A percentile compares a stretch with the other conserved stretches of the same genome.
Conservation (phyloP, 345 rosid species). For the Euphorbia peplus region DNA sequence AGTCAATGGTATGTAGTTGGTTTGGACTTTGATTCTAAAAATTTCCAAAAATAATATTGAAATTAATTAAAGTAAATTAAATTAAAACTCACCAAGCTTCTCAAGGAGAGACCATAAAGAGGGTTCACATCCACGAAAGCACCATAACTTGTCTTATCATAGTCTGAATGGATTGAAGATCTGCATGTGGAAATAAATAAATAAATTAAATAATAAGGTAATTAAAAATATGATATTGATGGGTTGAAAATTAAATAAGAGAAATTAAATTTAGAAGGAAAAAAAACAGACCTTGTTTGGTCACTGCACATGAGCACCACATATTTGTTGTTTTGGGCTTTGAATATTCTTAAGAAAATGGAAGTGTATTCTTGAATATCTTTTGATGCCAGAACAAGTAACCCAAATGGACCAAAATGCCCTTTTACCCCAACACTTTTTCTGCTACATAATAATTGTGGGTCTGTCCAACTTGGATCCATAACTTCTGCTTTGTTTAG, state of each 20-base stretch:
- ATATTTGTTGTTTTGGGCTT: constrained; percentile 31
- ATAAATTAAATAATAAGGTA: too few species aligned
- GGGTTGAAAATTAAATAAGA: too few species aligned
- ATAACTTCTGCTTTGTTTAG: constrained; percentile 45
- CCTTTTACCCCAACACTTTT: constrained; percentile 47
- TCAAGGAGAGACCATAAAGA: constrained; percentile 39
- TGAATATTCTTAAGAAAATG: constrained; percentile 66
- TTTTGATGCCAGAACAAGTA: constrained; percentile 58
- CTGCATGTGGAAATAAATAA: constrained; percentile 8
- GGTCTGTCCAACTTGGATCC: constrained; percentile 48
- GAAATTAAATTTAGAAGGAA: not conserved
- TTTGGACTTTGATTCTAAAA: too few species aligned
- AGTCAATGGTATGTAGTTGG: too few species aligned
- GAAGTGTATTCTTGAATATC: constrained; percentile 57
- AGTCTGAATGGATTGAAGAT: constrained; percentile 23
- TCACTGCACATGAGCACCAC: constrained; percentile 89
- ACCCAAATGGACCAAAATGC: constrained; percentile 68
- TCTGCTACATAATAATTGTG: constrained; percentile 51
- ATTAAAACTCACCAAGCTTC: constrained; percentile 53
- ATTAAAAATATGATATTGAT: too few species aligned
- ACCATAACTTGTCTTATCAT: constrained; percentile 51
- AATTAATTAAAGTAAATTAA: not conserved
- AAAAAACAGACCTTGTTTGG: constrained; percentile 51
- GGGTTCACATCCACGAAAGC: constrained; percentile 55
- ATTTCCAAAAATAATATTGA: too few species aligned